Evolutionary conservation across 768 basidiomycete genomes (phyloP).

Genomic region (Termitomyces sp.): DNA sequence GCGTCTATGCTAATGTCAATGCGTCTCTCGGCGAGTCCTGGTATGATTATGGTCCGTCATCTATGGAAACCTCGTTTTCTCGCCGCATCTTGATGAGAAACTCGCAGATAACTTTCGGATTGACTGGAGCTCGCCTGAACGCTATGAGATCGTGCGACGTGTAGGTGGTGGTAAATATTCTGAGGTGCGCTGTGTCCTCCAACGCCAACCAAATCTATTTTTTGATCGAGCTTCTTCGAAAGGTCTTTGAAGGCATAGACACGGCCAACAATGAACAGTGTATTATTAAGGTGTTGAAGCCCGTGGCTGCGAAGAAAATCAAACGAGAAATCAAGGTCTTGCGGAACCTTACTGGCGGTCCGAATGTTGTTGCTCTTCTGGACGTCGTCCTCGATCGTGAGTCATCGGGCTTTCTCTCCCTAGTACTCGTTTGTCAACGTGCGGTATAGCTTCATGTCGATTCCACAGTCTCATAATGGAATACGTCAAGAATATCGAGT

Average conservation of each 20-base stretch:
- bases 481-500: constrained; percentile 63
- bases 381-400: constrained; percentile 62
- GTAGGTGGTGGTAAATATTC: constrained; percentile 65
- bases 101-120: constrained; percentile 48
- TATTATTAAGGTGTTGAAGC: constrained; percentile 70
- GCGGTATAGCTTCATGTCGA: constrained; percentile 36
- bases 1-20: constrained; percentile 54
- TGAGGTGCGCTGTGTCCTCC: constrained; percentile 35
- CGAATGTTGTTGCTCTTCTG: constrained; percentile 61
- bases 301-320: constrained; percentile 66
- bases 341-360: constrained; percentile 61
- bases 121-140: constrained; percentile 62
- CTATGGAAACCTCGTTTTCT: not conserved
- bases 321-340: constrained; percentile 74
- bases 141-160: constrained; percentile 60
- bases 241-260: constrained; percentile 60
- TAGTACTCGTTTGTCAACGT: not conserved
- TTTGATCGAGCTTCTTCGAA: constrained; percentile 1
- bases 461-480: constrained; percentile 67
- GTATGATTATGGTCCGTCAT: constrained; percentile 57
- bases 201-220: not conserved
- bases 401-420: not conserved
- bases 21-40: constrained; percentile 50
- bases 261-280: constrained; percentile 47
- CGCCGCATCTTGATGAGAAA: not conserved